phyloP scores from a whole-genome alignment of 352 stramenopile species.

The Pythium monospermum region DNA sequence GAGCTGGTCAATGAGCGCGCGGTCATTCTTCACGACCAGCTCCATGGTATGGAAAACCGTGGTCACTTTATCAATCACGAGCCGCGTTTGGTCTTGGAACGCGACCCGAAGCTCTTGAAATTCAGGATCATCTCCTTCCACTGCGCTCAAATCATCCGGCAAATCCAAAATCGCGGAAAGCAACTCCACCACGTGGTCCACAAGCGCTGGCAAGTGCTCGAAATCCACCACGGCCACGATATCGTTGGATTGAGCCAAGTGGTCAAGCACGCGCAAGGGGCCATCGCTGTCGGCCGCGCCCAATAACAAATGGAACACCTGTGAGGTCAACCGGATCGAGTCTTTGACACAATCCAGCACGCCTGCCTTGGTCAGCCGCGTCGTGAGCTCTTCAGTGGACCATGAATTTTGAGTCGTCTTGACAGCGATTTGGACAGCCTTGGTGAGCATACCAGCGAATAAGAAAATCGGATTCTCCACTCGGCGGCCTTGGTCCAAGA shows the following conservation, averaged over 20 bases:
- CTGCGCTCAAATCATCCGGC: slow-evolving; percentile 57
- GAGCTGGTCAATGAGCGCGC: slow-evolving; percentile 38
- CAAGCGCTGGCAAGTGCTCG: slow-evolving; percentile 45
- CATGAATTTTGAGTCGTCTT: slow-evolving; percentile 46
- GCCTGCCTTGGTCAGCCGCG: slow-evolving; percentile 55
- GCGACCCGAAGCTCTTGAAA: slow-evolving; percentile 50
- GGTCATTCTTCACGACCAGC: slow-evolving; percentile 49
- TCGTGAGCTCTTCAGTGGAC: slow-evolving; percentile 43
- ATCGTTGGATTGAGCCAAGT: slow-evolving; percentile 55
- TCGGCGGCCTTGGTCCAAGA: slow-evolving; percentile 57
- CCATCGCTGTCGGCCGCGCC: slow-evolving; percentile 44
- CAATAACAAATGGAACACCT: slow-evolving; percentile 71
- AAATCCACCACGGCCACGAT: slow-evolving; percentile 58
- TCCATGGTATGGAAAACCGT: slow-evolving; percentile 42
- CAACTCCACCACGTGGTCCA: slow-evolving; percentile 68
- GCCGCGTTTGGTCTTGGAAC: slow-evolving; percentile 61
- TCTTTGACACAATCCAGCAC: slow-evolving; percentile 59
- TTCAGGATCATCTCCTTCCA: slow-evolving; percentile 32
- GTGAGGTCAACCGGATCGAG: slow-evolving; percentile 43
- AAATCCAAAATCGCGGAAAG: slow-evolving; percentile 74
- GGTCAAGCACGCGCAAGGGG: slow-evolving; percentile 50
- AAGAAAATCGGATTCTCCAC: slow-evolving; percentile 82
- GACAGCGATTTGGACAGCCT: slow-evolving; percentile 53
- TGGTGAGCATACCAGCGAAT: slow-evolving; percentile 62
- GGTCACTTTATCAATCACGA: slow-evolving; percentile 52